Evolutionary conservation across 768 basidiomycete species (phyloP).

Genomic region (Inosperma sp.): DNA sequence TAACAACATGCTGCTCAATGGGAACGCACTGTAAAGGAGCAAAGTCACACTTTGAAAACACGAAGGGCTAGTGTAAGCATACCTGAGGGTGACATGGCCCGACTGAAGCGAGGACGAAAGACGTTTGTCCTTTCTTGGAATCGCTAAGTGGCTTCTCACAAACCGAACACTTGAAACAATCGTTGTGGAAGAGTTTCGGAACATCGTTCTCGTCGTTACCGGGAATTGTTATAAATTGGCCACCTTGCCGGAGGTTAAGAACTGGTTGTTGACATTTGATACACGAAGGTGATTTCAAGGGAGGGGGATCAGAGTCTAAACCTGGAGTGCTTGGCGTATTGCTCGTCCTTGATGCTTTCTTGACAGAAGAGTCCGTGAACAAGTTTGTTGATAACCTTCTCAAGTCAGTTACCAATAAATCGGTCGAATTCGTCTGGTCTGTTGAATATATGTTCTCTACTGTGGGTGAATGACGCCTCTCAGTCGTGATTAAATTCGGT

Average conservation of each 20-base stretch:
- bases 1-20: conserved; percentile 38
- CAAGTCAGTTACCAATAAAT: background rate
- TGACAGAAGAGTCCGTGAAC: conserved; percentile 3
- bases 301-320: background rate
- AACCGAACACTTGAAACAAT: conserved; percentile 70
- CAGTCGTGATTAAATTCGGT: background rate
- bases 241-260: conserved; percentile 52
- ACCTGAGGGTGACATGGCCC: conserved; percentile 70
- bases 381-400: background rate
- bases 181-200: conserved; percentile 64
- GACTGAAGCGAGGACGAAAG: conserved; percentile 61
- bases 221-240: conserved; percentile 70
- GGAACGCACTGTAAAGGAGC: conserved; percentile 41
- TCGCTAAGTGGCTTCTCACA: conserved; percentile 66
- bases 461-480: background rate
- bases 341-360: background rate
- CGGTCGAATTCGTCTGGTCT: background rate
- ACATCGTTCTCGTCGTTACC: conserved; percentile 42
- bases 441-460: background rate
- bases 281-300: conserved; percentile 41
- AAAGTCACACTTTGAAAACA: conserved; percentile 6
- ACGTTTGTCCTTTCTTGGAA: conserved; percentile 53
- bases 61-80: too few relatives aligned
- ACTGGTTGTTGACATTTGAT: conserved; percentile 55
- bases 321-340: background rate